A percentile compares a stretch with the other conserved stretches of the same genome.
phyloP scores from a whole-genome alignment of 768 basidiomycete species.

The Kwoniella sp. region DNA sequence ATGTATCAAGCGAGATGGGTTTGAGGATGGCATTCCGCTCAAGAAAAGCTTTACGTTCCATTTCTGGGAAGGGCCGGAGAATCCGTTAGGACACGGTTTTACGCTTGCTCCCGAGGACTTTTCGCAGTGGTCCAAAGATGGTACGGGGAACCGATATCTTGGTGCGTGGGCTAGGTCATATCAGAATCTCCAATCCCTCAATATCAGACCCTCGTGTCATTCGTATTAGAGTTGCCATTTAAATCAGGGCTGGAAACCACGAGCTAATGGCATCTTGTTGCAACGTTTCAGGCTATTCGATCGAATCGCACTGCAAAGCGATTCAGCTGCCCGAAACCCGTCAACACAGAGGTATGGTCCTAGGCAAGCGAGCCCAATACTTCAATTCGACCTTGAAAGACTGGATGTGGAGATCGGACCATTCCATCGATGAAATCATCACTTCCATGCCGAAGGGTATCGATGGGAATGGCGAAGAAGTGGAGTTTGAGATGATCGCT shows the following conservation, averaged over 20 bases:
- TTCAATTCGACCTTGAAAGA: constrained; percentile 6
- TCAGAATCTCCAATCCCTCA: not conserved
- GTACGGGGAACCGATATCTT: constrained; percentile 24
- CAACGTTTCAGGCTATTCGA: constrained; percentile 27
- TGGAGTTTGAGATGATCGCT: constrained; percentile 26
- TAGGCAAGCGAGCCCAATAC: constrained; percentile 25
- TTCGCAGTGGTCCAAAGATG: constrained; percentile 9
- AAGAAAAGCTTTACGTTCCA: constrained; percentile 40
- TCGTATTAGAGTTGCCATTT: too few species aligned
- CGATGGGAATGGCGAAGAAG: constrained; percentile 6
- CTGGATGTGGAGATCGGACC: constrained; percentile 13
- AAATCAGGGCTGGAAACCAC: too few species aligned
- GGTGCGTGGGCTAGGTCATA: constrained; percentile 7
- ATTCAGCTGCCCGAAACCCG: constrained; percentile 1
- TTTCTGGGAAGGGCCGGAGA: constrained; percentile 33
- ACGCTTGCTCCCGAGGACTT: constrained; percentile 39
- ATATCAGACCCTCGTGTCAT: too few species aligned
- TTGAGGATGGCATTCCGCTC: constrained; percentile 35
- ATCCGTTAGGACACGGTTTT: constrained; percentile 30
- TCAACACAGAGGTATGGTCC: constrained; percentile 23
- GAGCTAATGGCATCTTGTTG: too few species aligned
- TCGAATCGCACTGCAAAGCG: constrained; percentile 25
- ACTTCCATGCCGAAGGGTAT: not conserved
- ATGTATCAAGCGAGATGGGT: constrained; percentile 32
- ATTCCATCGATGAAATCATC: constrained; percentile 14